These are phyloP conservation scores for Sclerotinia trifoliorum DNA, from an alignment of 2,329 filamentous ascomycete genomes.

Conservation along the genomic window DNA sequence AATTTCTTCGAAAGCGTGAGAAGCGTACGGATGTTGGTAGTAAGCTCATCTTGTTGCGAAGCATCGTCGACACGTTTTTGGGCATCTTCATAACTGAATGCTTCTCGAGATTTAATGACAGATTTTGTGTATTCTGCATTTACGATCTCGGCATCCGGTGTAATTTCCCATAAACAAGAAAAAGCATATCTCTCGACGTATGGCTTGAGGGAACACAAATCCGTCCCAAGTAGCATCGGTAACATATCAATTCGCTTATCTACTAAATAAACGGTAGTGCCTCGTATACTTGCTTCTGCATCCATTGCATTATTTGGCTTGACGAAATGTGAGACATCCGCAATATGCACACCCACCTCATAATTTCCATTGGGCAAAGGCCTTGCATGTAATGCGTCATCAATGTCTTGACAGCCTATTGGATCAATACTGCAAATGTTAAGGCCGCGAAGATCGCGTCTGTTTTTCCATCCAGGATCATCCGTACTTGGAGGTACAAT, in stretches of 20 bases:
- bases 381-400: constrained; percentile 89
- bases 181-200: constrained; percentile 95
- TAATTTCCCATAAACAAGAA: constrained; percentile 85
- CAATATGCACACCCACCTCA: constrained; percentile 96
- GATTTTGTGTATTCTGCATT: constrained; percentile 92
- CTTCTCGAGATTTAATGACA: constrained; percentile 93
- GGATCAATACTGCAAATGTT: constrained; percentile 98
- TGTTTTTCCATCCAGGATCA: constrained; percentile 82
- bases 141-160: constrained; percentile 79
- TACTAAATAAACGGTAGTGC: constrained; percentile 95
- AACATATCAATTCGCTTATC: constrained; percentile 99
- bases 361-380: constrained; percentile 87
- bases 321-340: constrained; percentile 98
- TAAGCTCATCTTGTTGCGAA: constrained; percentile 85
- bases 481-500: constrained; percentile 76
- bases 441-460: constrained; percentile 79
- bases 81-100: constrained; percentile 96
- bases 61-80: constrained; percentile 90
- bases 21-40: constrained; percentile 81
- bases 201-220: constrained; percentile 93
- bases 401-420: constrained; percentile 93
- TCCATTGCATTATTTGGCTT: constrained; percentile 98
- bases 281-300: constrained; percentile 85
- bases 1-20: constrained; percentile 89
- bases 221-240: constrained; percentile 91